Evolutionary conservation across 2,329 filamentous ascomycete genomes (phyloP).

Genomic region (Beauveria sp.): DNA sequence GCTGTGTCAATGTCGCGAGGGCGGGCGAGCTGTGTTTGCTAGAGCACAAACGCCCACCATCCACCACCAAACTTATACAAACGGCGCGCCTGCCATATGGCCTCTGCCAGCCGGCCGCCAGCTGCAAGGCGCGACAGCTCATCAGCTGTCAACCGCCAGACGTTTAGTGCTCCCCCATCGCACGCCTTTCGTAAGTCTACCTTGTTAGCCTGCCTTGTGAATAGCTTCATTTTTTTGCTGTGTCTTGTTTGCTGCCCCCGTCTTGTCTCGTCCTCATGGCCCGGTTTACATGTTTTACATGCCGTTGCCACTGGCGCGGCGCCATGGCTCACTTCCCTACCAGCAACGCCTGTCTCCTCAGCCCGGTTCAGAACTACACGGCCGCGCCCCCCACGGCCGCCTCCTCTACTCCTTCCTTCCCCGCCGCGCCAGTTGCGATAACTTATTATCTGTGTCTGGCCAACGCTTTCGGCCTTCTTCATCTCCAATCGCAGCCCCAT

Average conservation of each 20-base stretch:
- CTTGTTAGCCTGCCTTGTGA: background rate
- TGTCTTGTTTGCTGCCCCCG: background rate
- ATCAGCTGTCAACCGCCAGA: background rate
- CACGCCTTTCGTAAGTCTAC: slow-evolving; percentile 9
- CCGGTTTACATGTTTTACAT: background rate
- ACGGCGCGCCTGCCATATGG: slow-evolving; percentile 2
- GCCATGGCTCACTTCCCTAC: background rate
- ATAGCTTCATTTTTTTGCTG: slow-evolving; percentile 1
- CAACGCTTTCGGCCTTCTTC: background rate
- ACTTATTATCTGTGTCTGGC: background rate
- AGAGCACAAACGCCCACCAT: background rate
- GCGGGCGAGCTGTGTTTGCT: slow-evolving; percentile 1
- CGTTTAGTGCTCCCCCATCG: slow-evolving; percentile 1
- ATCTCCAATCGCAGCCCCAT: background rate
- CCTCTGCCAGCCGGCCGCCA: slow-evolving; percentile 8
- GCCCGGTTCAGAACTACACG: background rate
- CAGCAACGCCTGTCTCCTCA: background rate
- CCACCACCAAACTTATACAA: background rate
- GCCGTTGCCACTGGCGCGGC: slow-evolving; percentile 1
- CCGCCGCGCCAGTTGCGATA: background rate
- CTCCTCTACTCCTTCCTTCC: background rate
- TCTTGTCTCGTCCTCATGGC: background rate
- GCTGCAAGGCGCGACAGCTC: slow-evolving; percentile 8
- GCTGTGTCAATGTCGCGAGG: slow-evolving; percentile 2
- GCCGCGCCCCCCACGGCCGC: background rate